Evolutionary conservation across 768 basidiomycete species (phyloP), one percentile per base, ranked within the genome.

Genomic region (Tricholoma hemisulphureum): DNA sequence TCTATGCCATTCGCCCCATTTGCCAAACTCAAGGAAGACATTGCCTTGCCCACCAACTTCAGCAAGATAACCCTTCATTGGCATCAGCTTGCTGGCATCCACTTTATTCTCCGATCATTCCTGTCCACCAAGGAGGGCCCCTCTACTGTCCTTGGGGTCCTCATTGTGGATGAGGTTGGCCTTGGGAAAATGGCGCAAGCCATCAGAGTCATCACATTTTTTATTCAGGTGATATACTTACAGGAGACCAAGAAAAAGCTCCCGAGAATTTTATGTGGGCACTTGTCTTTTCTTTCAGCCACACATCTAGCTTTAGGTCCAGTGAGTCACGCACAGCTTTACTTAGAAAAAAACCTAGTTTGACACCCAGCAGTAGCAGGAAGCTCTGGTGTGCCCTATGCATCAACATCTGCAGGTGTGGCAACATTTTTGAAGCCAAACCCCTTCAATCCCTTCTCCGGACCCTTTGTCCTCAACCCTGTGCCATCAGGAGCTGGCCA

Each of bases 121-220:
- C 70, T 65, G 45, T 58, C 41, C 41, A 3, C 32, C 58, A 3
- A n/a, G n/a, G n/a, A n/a, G n/a, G 23, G 9, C 1, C n/a, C 18
- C 18, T 21, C 20, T 3, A 24, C 13, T 14, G 7, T 32, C 37
- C 6, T 32, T 23, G 69, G 71, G 0, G 53, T 64, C 1, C 65
- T 71, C 6, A 18, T 72, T 8, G 62, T 63, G 2, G 69, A 73
- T 43, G 67, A 70, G 16, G 73, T 75, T 3, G 70, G 74, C 0
- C 62, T 74, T 1, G 71, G 72, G 0, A 75, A 75, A 50, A 74
- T 71, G 0, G 58, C 64, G 6, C 67, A 67, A 28, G 43, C 67
- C 0, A 41, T 65, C 2, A 26, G 63, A 0, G 20, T 66, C 1
- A 57, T 71, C 3, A 65, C 64, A 0, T 68, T 68, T 46, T 48